phyloP scores from a whole-genome alignment of 495 filamentous ascomycete species.

The Bombardia bombarda region DNA sequence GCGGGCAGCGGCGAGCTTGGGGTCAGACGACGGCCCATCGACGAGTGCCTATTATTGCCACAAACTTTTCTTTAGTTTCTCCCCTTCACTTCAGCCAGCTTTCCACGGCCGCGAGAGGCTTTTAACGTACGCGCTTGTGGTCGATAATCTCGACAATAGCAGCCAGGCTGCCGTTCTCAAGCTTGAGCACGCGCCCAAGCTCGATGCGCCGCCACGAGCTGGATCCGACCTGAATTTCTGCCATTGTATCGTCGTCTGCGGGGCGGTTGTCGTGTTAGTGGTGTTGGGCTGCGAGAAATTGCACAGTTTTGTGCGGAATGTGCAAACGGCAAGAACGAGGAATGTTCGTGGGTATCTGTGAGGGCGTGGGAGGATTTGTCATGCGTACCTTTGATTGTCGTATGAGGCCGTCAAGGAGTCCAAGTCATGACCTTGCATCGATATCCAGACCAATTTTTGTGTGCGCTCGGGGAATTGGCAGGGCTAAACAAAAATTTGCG shows the following conservation, averaged over 20 bases:
- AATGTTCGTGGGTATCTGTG: conserved; percentile 4
- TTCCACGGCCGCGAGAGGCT: conserved; percentile 1
- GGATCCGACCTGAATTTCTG: conserved; percentile 25
- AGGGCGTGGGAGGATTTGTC: conserved; percentile 9
- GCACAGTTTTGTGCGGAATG: conserved; percentile 9
- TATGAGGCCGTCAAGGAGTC: conserved; percentile 28
- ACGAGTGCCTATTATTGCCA: conserved; percentile 72
- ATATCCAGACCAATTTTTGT: conserved; percentile 31
- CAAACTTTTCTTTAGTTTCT: conserved; percentile 20
- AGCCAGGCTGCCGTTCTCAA: conserved; percentile 77
- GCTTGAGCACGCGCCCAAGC: conserved; percentile 84
- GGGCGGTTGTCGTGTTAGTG: conserved; percentile 18
- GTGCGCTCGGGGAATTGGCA: conserved; percentile 29
- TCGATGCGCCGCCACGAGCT: conserved; percentile 78
- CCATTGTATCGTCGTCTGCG: conserved; percentile 25
- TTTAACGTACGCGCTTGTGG: conserved; percentile 91
- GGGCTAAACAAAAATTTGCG: conserved; percentile 27
- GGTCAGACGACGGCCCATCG: conserved; percentile 79
- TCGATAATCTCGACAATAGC: conserved; percentile 98
- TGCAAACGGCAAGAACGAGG: conserved; percentile 8
- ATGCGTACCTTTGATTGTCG: conserved; percentile 29
- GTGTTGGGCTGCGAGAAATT: conserved; percentile 1
- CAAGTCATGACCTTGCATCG: conserved; percentile 25
- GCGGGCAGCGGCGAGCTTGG: conserved; percentile 69
- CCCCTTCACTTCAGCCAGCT: conserved; percentile 3